Evolutionary conservation across 352 stramenopile species (phyloP), one percentile per base, ranked within the genome.

Genomic region (Phytophthora multivora): DNA sequence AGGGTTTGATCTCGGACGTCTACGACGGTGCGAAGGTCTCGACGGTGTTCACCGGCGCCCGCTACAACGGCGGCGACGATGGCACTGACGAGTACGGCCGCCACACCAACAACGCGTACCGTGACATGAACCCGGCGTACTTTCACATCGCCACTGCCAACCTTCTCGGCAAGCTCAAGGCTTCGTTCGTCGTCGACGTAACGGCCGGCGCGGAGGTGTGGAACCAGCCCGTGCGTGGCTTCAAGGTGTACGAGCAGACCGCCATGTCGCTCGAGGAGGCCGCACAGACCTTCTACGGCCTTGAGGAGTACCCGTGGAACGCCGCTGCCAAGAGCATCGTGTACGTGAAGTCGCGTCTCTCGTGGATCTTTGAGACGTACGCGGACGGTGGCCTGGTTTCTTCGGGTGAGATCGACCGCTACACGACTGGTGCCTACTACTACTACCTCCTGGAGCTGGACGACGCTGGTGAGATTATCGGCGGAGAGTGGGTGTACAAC

Each of bases 141-240:
- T 82, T 86, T 46, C 77, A 86, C 74, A 67, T 86, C 25, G 77
- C 70, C 1, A 26, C 73, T 51, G 31, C 69, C 15, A 90, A 87
- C 64, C 40, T 88, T 11, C 57, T 90, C 2, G 75, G 70, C 2
- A 66, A 64, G 7, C 58, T 77, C 15, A 76, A 77, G 12, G 2
- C 57, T 10, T 50, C 66, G 1, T 85, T 87, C 52, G 51, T 90
- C 1, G 51, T 74, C 4, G 80, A 90, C 41, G 65, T 80, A 1
- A 49, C 53, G 1, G 62, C 69, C 7, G 60, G 30, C 19, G 30
- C 43, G 0, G 49, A 80, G 49, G 79, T 89, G n/a, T 89, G 79
- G 77, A 89, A 90, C 69, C 76, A 87, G 50, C 79, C 79, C 7
- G 68, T 90, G 36, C 61, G 55, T 23, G 69, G 61, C 47, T 89